Percentiles rank a stretch among this genome's conserved stretches.
Evolutionary conservation across 2,329 filamentous ascomycete species (phyloP).

Genomic region (Trichoderma semiorbis): DNA sequence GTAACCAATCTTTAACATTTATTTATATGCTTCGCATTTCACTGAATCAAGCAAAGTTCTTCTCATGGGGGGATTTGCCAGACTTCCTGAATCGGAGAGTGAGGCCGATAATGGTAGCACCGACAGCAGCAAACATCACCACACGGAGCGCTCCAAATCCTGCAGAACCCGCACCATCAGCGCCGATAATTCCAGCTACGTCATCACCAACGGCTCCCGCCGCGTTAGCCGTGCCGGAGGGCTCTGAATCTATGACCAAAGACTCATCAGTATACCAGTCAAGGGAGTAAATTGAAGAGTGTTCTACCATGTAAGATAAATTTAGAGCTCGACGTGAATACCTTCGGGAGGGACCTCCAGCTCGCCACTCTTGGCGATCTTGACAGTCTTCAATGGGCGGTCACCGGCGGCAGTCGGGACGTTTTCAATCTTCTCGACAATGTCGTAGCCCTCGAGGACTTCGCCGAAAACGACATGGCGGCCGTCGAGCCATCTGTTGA

Average conservation of each 20-base stretch:
- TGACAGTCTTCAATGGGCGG: constrained; percentile 66
- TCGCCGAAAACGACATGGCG: constrained; percentile 86
- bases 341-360: constrained; percentile 81
- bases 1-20: background rate
- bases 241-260: constrained; percentile 29
- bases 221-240: constrained; percentile 26
- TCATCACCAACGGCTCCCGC: constrained; percentile 19
- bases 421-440: constrained; percentile 76
- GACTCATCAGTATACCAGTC: constrained; percentile 35
- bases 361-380: constrained; percentile 81
- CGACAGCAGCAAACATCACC: constrained; percentile 48
- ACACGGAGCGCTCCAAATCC: constrained; percentile 47
- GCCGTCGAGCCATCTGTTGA: constrained; percentile 71
- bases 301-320: constrained; percentile 28
- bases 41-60: constrained; percentile 39
- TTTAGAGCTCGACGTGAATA: constrained; percentile 84
- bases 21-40: background rate
- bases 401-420: constrained; percentile 62
- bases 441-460: constrained; percentile 79
- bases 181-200: background rate
- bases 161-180: constrained; percentile 13
- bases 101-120: constrained; percentile 40
- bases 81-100: constrained; percentile 43
- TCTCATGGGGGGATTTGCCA: constrained; percentile 37
- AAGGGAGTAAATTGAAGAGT: constrained; percentile 23